Percentiles rank a stretch among this genome's conserved stretches.
These are phyloP conservation scores for Hemileccinum impolitum DNA, from an alignment of 768 basidiomycete species.

Conservation along the genomic window DNA sequence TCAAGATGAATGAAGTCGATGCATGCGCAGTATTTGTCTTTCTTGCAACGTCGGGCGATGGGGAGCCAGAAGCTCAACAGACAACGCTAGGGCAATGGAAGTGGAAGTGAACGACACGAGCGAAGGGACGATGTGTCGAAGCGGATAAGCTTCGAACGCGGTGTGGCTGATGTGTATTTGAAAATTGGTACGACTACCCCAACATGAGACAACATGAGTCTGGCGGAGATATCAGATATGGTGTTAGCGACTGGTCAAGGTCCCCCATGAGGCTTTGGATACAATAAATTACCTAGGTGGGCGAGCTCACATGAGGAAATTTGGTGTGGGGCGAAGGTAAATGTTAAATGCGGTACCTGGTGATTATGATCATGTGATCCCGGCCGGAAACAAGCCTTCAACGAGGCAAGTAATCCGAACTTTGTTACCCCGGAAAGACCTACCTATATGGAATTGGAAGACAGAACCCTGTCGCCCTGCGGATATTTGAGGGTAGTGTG, in stretches of 20 bases:
- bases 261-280: not conserved
- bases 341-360: no score
- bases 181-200: not conserved
- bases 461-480: no score
- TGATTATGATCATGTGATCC: no score
- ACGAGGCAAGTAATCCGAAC: no score
- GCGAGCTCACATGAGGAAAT: not conserved
- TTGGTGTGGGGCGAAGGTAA: not conserved
- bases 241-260: no score
- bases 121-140: not conserved
- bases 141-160: not conserved
- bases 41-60: no score
- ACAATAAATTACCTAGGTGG: not conserved
- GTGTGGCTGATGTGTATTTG: not conserved
- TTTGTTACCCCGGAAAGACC: no score
- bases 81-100: slow-evolving; percentile 3
- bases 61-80: not conserved
- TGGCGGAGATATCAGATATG: no score
- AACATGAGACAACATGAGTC: no score
- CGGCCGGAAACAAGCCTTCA: no score
- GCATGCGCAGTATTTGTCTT: not conserved
- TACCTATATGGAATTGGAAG: no score
- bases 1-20: not conserved
- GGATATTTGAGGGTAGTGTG: no score
- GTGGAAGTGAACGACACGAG: not conserved